Conservation (phyloP, 441 rosid genomes). For the Hypseocharis bilobata region DNA sequence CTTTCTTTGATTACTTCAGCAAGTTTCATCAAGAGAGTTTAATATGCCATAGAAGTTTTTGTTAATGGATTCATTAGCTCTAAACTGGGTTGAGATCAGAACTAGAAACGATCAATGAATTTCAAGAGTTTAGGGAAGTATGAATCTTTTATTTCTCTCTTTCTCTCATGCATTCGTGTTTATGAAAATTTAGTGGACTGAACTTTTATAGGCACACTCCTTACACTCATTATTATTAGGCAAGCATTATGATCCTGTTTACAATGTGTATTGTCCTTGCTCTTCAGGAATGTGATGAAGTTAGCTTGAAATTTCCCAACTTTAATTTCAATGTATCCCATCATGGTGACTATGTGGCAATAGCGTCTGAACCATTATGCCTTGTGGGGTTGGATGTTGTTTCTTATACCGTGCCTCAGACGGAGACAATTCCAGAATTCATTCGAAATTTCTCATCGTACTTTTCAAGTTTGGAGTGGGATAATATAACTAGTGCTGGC, state of each 20-base stretch:
- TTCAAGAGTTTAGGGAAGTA: background rate
- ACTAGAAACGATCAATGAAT: background rate
- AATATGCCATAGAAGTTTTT: too few relatives aligned
- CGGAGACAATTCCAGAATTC: conserved; percentile 39
- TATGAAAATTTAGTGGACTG: background rate
- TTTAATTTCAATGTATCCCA: conserved; percentile 66
- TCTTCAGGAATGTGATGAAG: conserved; percentile 34
- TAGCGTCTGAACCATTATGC: conserved; percentile 63
- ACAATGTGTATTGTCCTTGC: conserved; percentile 8
- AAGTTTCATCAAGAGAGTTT: too few relatives aligned
- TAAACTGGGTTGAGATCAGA: too few relatives aligned
- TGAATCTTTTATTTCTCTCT: background rate
- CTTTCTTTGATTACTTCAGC: too few relatives aligned
- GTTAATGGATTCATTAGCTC: background rate
- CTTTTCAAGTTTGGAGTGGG: conserved; percentile 53
- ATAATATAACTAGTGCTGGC: conserved; percentile 35
- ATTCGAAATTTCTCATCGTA: conserved; percentile 38
- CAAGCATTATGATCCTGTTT: background rate
- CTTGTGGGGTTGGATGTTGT: conserved; percentile 60
- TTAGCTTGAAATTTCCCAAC: conserved; percentile 33
- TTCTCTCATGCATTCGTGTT: background rate
- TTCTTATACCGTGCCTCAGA: conserved; percentile 27
- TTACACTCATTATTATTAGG: background rate
- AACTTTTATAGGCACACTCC: too few relatives aligned
- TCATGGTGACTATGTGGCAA: conserved; percentile 60